These are phyloP conservation scores for Aureobasidium sp. DNA, from an alignment of 2,329 filamentous ascomycete species.

Conservation along the genomic window DNA sequence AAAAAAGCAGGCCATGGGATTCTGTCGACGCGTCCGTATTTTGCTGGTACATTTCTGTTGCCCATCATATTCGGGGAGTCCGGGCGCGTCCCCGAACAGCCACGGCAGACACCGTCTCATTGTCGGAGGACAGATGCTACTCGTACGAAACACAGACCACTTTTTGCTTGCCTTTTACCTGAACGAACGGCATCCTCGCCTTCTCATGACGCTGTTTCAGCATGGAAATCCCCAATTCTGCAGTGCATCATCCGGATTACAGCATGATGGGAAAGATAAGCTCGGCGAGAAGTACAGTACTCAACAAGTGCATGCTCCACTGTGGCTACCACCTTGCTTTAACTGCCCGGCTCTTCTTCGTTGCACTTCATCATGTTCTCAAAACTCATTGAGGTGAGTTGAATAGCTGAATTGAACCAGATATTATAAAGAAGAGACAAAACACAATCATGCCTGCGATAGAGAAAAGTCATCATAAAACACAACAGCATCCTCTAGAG, in stretches of 20 bases:
- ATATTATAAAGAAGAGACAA: neutral
- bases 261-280: neutral
- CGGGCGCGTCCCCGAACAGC: neutral
- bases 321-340: neutral
- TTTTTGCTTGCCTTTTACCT: neutral
- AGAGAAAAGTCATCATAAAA: neutral
- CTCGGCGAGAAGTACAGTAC: neutral
- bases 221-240: neutral
- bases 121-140: neutral
- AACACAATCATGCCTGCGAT: neutral
- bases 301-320: neutral
- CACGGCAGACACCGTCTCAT: neutral
- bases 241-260: neutral
- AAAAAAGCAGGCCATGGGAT: neutral
- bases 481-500: slow-evolving; percentile 16
- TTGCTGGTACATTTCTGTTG: neutral
- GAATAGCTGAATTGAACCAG: neutral
- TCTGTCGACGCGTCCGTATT: neutral
- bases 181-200: neutral
- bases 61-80: neutral
- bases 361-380: neutral
- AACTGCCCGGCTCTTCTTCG: neutral
- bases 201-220: neutral
- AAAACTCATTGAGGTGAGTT: no score
- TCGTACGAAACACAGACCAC: no score